phyloP scores from a whole-genome alignment of 192 early-diverging fungal species.

The Obelidium mucronatum region DNA sequence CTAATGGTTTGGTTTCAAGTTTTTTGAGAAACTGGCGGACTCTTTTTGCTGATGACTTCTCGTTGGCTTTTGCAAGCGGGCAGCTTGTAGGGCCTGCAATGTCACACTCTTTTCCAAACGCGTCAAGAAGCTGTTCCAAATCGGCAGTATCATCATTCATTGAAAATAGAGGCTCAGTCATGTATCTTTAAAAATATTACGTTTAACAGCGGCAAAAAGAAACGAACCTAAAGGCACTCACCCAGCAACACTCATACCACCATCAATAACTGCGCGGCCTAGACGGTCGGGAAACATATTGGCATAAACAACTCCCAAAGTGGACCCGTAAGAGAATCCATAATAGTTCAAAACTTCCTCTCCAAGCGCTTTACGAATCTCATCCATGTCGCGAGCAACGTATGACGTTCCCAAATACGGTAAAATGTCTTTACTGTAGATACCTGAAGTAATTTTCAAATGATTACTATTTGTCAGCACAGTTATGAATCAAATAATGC shows the following conservation, averaged over 20 bases:
- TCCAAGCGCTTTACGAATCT: slow-evolving; percentile 44
- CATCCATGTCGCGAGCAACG: slow-evolving; percentile 53
- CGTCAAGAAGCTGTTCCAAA: no score
- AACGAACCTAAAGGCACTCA: no score
- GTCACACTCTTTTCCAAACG: no score
- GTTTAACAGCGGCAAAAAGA: no score
- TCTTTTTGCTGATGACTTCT: no score
- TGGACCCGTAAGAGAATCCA: slow-evolving; percentile 54
- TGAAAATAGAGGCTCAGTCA: no score
- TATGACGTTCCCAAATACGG: slow-evolving; percentile 48
- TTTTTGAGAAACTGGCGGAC: no score
- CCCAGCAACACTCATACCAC: slow-evolving; percentile 46
- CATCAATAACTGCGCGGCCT: slow-evolving; percentile 53
- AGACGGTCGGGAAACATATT: slow-evolving; percentile 61
- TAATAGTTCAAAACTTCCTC: slow-evolving; percentile 48
- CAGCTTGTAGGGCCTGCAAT: no score
- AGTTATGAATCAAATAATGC: background rate
- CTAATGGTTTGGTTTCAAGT: no score
- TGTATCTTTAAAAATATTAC: no score
- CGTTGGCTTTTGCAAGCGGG: no score
- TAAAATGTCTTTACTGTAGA: slow-evolving; percentile 38
- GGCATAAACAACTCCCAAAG: slow-evolving; percentile 50
- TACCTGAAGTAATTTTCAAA: background rate
- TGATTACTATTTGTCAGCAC: background rate
- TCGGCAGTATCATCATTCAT: no score